phyloP scores from a whole-genome alignment of 2,329 filamentous ascomycete genomes.

The Sporothrix variecibatus region DNA sequence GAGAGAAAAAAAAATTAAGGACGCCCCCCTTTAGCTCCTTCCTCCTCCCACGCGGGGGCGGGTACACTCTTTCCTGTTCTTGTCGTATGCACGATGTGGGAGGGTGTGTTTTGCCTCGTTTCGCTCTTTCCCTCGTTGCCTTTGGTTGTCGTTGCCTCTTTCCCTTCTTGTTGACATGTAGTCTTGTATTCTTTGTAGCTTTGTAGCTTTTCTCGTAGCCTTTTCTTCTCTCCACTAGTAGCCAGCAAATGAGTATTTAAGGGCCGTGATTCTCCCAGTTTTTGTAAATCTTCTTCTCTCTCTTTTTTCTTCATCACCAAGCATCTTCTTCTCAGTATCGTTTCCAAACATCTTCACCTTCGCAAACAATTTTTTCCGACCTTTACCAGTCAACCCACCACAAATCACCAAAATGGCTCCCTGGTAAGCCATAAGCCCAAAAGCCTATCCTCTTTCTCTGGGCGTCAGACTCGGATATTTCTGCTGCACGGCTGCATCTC shows the following conservation, averaged over 20 bases:
- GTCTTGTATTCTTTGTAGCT: not conserved
- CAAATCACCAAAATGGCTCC: constrained; percentile 28
- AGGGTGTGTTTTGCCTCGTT: not conserved
- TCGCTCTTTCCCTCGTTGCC: not conserved
- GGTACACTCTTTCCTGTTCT: not conserved
- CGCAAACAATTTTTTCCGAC: constrained; percentile 1
- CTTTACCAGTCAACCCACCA: not conserved
- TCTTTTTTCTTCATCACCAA: constrained; percentile 17
- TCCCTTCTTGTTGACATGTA: not conserved
- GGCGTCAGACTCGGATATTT: not conserved
- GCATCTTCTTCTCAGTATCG: constrained; percentile 4
- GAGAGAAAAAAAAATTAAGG: not conserved
- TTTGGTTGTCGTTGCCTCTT: not conserved
- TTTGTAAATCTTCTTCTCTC: not conserved
- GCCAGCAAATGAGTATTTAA: constrained; percentile 20
- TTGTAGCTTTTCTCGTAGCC: not conserved
- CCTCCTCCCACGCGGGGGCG: constrained; percentile 17
- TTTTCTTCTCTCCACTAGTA: not conserved
- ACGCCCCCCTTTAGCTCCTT: not conserved
- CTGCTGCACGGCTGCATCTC: not conserved
- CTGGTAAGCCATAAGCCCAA: constrained; percentile 25
- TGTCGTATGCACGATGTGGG: not conserved
- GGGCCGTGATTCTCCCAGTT: not conserved
- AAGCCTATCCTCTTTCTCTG: not conserved
- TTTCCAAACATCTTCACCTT: not conserved